phyloP scores from a whole-genome alignment of 768 basidiomycete species.

The Termitomyces titanicus region DNA sequence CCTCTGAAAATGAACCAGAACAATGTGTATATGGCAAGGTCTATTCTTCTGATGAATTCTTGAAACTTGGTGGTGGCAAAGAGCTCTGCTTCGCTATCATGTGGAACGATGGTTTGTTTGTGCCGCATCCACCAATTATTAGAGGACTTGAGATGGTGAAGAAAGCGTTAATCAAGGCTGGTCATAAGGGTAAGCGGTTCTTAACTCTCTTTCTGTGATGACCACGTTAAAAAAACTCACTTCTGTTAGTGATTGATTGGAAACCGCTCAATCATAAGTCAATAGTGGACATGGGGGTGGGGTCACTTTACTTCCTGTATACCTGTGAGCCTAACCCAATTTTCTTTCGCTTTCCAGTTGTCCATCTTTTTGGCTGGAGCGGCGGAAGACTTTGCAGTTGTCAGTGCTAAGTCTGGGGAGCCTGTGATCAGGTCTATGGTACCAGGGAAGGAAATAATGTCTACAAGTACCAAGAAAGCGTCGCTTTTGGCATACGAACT shows the following conservation, averaged over 20 bases:
- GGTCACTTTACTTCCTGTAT: conserved; percentile 11
- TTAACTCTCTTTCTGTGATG: not conserved
- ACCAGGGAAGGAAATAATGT: conserved; percentile 18
- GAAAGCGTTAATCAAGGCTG: conserved; percentile 52
- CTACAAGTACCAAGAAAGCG: no score
- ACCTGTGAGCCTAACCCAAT: not conserved
- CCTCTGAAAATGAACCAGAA: no score
- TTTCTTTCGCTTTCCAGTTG: not conserved
- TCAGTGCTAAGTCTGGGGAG: conserved; percentile 43
- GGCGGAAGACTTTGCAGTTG: conserved; percentile 21
- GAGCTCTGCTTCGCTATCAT: conserved; percentile 56
- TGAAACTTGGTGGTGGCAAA: conserved; percentile 52
- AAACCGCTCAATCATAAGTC: conserved; percentile 49
- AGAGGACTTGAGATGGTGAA: conserved; percentile 57
- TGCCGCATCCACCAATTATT: conserved; percentile 61
- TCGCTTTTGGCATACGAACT: no score
- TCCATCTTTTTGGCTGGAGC: not conserved
- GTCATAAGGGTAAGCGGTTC: conserved; percentile 53
- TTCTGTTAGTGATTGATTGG: conserved; percentile 66
- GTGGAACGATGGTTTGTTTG: conserved; percentile 58
- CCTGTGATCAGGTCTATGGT: conserved; percentile 50
- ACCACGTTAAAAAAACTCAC: not conserved
- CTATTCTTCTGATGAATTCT: no score
- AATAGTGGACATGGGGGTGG: conserved; percentile 39
- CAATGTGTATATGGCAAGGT: no score